Base-by-base conservation (phyloP, 192 early-diverging fungal genomes). In the Mortierella hygrophila region DNA sequence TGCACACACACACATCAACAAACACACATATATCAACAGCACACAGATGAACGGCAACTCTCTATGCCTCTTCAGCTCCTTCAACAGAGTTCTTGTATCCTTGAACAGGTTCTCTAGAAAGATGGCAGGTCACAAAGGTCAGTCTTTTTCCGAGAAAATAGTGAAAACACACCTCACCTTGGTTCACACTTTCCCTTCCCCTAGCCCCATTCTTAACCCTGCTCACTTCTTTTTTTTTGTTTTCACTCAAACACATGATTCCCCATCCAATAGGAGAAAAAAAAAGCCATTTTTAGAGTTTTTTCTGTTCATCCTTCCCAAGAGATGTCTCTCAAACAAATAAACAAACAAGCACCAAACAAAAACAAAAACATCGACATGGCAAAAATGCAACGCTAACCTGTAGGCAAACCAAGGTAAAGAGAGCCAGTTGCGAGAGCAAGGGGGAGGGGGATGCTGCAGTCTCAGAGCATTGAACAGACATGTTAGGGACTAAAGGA, bases 241-340 rank as follows among this genome's bases (percentile, higher is more conserved):
- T 65, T 65, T 65, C 26, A 29, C 60, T 65, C 60, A 65, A 65
- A 65, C 60, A 65, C 29, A 65, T 65, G 60, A 65, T 65, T 65
- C 10, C 23, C 29, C 11, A 65, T 32, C 60, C 60, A 65, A 65
- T 65, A 65, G 60, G 60, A 65, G 60, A 65, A 65, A 65, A 65
- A 65, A 65, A 26, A 32, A 26, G 6, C 60, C 60, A 65, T 65
- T 32, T 65, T 65, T 65, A 65, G 60, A 32, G 55, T 32, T 32
- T 65, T 52, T 16, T 52, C 38, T 40, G 38, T 52, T 52, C 49
- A 52, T 20, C 49, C 16, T 20, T 65, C 60, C 60, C 60, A 65
- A 60, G 60, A 65, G 29, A 65, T 32, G n/a, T 15, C 11, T 15
- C 11, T 46, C 44, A 40, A 40, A 40, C 16, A 52, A 21, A 52